Base-by-base conservation (phyloP, 495 filamentous ascomycete genomes). In the Penicillium atrosanguineum region DNA sequence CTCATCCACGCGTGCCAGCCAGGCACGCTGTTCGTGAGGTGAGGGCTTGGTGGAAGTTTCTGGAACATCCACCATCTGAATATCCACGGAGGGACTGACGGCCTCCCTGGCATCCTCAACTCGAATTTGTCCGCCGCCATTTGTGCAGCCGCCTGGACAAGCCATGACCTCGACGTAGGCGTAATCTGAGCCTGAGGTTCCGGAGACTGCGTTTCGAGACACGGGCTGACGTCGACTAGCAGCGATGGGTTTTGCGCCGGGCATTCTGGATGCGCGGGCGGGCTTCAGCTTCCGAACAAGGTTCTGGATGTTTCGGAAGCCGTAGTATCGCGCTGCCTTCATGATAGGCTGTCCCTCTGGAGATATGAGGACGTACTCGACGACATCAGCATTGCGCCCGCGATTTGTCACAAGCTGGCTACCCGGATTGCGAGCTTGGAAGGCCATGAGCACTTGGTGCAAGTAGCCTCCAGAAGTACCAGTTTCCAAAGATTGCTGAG, bases 151-250 rank as follows among this genome's bases (percentile, higher is more conserved):
- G 9, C 95, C 94, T 0, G 94, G 94, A 71, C 94, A 98, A 25
- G 94, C 94, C 94, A 98, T 98, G 31, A 98, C 95, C 65, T 98
- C 94, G 11, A 98, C 89, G 70, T 95, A 97, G 20, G 84, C 83
- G 63, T 89, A 92, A 12, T 94, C 88, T 19, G 70, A 64, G 16
- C 70, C 77, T 6, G 79, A 68, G 14, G 73, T 71, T 14, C 61
- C 61, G 3, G 69, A 41, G 19, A 20, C 38, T 0, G 61, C 63
- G 3, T 69, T 68, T 3, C 73, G 69, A 19, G 69, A 70, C 21
- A 65, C 44, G 28, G 64, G 66, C 46, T 63, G 65, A 67, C 55
- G 74, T 60, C 53, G 79, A 68, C 59, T 72, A 74, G 60, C 83
- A 68, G 19, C 55, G 23, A 57, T 16, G 18, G 63, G 48, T 54